Percentiles rank a stretch among this genome's conserved stretches.
Conservation (phyloP, 2,329 filamentous ascomycete genomes). For the Aspergillus aculeatinus region DNA sequence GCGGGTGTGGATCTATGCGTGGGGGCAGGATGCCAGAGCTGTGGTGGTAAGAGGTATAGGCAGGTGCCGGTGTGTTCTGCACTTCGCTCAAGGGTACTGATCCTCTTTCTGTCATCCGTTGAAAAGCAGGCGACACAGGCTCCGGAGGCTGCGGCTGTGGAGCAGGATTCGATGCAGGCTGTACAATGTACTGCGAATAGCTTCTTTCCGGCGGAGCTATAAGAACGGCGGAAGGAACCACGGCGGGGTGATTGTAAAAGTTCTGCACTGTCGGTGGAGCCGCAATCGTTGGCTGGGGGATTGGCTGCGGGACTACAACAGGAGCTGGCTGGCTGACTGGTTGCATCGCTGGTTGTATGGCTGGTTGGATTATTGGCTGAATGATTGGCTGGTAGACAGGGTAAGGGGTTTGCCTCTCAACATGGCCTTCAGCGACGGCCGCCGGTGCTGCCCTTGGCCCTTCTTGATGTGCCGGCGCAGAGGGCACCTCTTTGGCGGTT, state of each 20-base stretch:
- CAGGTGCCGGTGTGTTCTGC: constrained; percentile 36
- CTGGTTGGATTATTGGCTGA: constrained; percentile 2
- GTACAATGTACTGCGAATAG: constrained; percentile 52
- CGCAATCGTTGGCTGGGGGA: background rate
- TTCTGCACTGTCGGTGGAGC: constrained; percentile 10
- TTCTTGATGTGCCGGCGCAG: background rate
- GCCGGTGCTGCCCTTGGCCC: background rate
- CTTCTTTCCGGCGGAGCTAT: constrained; percentile 46
- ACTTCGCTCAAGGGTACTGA: constrained; percentile 62
- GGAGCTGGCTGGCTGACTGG: constrained; percentile 12
- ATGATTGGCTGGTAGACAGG: constrained; percentile 15
- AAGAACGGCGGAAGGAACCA: constrained; percentile 53
- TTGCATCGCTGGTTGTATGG: background rate
- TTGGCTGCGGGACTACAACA: background rate
- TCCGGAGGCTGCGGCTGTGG: constrained; percentile 55
- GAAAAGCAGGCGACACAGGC: constrained; percentile 62
- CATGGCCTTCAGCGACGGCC: background rate
- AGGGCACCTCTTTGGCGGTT: background rate
- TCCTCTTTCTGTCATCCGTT: constrained; percentile 62
- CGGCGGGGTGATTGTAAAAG: constrained; percentile 19
- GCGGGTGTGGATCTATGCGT: constrained; percentile 24
- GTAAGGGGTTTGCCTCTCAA: constrained; percentile 9
- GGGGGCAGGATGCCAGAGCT: constrained; percentile 23
- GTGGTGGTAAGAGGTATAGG: constrained; percentile 37
- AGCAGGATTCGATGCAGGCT: constrained; percentile 58